Evolutionary conservation across 1,139 yeast genomes (phyloP), one percentile per base, ranked within the genome.

Genomic region (Arxiozyma heterogenica): DNA sequence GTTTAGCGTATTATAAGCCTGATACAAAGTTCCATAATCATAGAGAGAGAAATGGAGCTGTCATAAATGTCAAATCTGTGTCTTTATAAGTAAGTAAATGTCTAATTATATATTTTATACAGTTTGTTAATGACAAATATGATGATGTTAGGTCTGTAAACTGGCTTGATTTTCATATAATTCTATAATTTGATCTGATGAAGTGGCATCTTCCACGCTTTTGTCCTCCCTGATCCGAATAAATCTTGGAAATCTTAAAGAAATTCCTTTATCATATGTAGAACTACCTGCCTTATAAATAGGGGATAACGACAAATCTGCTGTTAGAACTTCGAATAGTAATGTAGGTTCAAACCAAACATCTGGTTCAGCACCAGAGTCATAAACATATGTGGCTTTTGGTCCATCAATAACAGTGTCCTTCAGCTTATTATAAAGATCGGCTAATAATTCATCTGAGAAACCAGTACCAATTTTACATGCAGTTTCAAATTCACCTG

Each of bases 381-480:
- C 95, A 65, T 82, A 89, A 2, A 83, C 76, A 58, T 81, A 82
- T 54, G 85, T 86, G 0, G 87, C 75, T 60, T 84, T 86, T 1
- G 97, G 86, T n/a, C 69, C 72, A 0, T 72, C 65, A 15, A 84
- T 78, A 54, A 84, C 95, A 0, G 93, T 83, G 4, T 88, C 84
- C 47, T 83, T 79, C 54, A 93, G 75, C 54, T 75, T 75, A 42
- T 77, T 78, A 64, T 84, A 77, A 44, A 93, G 70, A 45, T 72
- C 71, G 41, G 80, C 79, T 56, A 93, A 75, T 64, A 83, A 80
- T 58, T 87, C 97, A 60, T 93, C 99, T 44, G 91, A 82, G 67
- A 93, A 93, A 0, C 99, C 99, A 0, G 99, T 94, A 47, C 98
- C 98, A 54, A 94, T 91, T 69, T 94, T 93, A 73, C 98, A 93